Evolutionary conservation across 257 asterid species (phyloP), one percentile per base, ranked within the genome.

Genomic region (Dorcoceras hygrometricum): DNA sequence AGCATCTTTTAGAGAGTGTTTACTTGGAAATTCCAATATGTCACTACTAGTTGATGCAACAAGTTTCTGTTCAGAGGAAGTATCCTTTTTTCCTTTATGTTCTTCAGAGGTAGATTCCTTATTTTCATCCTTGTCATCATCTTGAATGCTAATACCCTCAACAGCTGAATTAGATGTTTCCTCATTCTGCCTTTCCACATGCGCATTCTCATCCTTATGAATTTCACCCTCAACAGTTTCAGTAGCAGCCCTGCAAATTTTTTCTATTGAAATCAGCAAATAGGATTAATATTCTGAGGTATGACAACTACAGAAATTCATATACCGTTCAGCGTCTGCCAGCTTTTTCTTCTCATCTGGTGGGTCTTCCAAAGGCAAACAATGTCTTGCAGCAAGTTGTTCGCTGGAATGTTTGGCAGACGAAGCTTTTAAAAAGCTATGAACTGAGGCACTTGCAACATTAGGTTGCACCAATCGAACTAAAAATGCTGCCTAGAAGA

Each of bases 351-450:
- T 75, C 65, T 83, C 90, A 61, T 77, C 86, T 51, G 95, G 89
- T 67, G 99, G 99, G 80, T 94, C 95, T 82, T 94, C 94, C 84
- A 94, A 72, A 68, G 78, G 71, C 76, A 87, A 89, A 80, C 99
- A 90, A 77, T 94, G 88, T 77, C 96, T 83, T 43, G 87, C 88
- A 65, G 99, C 98, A 18, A 94, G 84, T 71, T 87, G 89, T 68
- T 87, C 91, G 32, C 96, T 79, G 63, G 95, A 73, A 66, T 76
- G 75, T 77, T 79, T 74, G 66, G 80, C 81, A 56, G 89, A 77
- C 59, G 87, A 70, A 63, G 80, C 79, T 82, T 87, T 94, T 78
- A 90, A 72, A 77, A 84, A 83, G 81, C 81, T 80, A 58, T 81
- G 87, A 63, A 81, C 88, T 48, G 96, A 83, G 76, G 93, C 98